These are phyloP conservation scores for Phaeotremella fagi DNA, from an alignment of 768 basidiomycete species.

Conservation along the genomic window DNA sequence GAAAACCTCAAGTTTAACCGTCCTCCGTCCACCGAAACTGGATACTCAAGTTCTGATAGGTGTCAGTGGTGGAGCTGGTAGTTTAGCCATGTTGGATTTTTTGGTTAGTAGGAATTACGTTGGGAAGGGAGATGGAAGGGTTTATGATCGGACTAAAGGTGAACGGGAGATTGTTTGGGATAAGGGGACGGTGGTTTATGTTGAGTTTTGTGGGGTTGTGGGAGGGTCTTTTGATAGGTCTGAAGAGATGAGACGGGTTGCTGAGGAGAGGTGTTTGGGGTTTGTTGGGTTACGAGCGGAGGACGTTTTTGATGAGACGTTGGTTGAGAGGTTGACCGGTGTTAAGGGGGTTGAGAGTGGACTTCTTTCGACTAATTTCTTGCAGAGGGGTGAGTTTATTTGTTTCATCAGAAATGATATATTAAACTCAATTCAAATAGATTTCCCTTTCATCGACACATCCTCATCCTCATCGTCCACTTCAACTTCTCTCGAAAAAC, in stretches of 20 bases:
- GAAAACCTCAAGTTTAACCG: not conserved
- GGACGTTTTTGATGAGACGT: conserved; percentile 33
- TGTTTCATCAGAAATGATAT: not conserved
- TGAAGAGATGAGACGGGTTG: conserved; percentile 15
- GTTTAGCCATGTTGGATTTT: conserved; percentile 37
- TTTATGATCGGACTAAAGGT: conserved; percentile 30
- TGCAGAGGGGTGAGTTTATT: conserved; percentile 15
- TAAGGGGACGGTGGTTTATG: conserved; percentile 39
- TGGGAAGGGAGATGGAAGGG: conserved; percentile 18
- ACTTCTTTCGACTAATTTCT: conserved; percentile 12
- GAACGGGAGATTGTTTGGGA: conserved; percentile 38
- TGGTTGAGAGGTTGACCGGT: conserved; percentile 9
- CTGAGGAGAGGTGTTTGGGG: conserved; percentile 11
- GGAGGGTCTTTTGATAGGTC: conserved; percentile 15
- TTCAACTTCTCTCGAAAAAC: conserved; percentile 20
- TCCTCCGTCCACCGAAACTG: conserved; percentile 23
- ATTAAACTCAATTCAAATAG: conserved; percentile 5
- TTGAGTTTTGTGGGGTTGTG: conserved; percentile 37
- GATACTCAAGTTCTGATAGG: conserved; percentile 31
- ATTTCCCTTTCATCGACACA: conserved; percentile 19
- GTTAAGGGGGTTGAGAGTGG: not conserved
- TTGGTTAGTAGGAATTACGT: conserved; percentile 23
- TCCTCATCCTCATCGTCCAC: conserved; percentile 10
- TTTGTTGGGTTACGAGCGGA: conserved; percentile 35
- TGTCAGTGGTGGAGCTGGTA: conserved; percentile 40